phyloP scores from a whole-genome alignment of 108 stramenopile genomes.

The Epipyxis sp. region DNA sequence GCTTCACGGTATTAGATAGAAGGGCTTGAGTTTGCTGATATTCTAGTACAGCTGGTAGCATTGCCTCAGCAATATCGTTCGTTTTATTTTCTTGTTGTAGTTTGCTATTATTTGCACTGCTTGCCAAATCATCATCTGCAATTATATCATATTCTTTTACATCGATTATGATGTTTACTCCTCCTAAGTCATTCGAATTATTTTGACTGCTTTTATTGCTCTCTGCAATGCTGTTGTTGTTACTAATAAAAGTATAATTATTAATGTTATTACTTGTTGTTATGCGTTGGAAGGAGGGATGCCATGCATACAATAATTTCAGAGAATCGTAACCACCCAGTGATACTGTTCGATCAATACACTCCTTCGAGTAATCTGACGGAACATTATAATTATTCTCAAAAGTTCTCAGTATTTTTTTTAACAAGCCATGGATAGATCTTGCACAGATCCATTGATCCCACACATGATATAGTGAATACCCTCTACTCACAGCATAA shows the following conservation, averaged over 20 bases:
- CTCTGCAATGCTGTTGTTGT: too few relatives aligned
- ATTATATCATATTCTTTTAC: background rate
- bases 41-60: background rate
- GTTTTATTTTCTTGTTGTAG: background rate
- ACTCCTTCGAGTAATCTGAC: slow-evolving; percentile 14
- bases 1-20: background rate
- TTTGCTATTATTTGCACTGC: background rate
- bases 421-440: slow-evolving; percentile 16
- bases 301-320: slow-evolving; percentile 24
- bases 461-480: slow-evolving; percentile 16
- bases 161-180: background rate
- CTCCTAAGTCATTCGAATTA: background rate
- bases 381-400: too few relatives aligned
- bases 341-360: background rate
- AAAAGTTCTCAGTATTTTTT: slow-evolving; percentile 36
- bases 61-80: background rate
- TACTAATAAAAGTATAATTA: too few relatives aligned
- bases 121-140: slow-evolving; percentile 5
- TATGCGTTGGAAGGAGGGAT: slow-evolving; percentile 16
- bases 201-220: too few relatives aligned
- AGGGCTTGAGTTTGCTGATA: background rate
- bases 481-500: background rate
- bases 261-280: too few relatives aligned
- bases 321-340: background rate
- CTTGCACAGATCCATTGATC: slow-evolving; percentile 17